Conservation (phyloP, 257 asterid genomes). For the Gentiana dahurica region DNA sequence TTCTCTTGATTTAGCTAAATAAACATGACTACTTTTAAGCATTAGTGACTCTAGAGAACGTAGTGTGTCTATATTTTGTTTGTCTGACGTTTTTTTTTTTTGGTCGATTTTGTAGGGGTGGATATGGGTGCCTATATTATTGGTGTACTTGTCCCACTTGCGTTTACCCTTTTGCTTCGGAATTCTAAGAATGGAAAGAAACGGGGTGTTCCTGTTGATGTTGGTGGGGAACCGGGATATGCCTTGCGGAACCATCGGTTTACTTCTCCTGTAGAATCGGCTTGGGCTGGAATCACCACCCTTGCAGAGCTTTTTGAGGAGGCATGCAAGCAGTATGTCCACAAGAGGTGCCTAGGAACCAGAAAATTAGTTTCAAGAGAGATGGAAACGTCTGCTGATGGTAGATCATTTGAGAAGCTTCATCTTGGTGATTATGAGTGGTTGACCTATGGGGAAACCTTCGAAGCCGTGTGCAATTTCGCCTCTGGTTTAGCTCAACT, state of each 20-base stretch:
- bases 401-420: constrained; percentile 90
- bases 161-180: constrained; percentile 52
- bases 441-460: constrained; percentile 73
- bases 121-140: constrained; percentile 67
- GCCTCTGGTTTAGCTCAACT: constrained; percentile 80
- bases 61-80: neutral
- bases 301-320: constrained; percentile 92
- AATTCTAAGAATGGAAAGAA: constrained; percentile 49
- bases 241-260: constrained; percentile 64
- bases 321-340: constrained; percentile 45
- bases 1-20: neutral
- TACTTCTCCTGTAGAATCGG: constrained; percentile 61
- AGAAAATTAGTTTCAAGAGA: constrained; percentile 63
- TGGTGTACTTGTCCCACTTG: constrained; percentile 69
- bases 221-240: constrained; percentile 73
- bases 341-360: constrained; percentile 63
- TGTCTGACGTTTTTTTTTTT: constrained; percentile 5
- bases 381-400: constrained; percentile 47
- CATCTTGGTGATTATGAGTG: constrained; percentile 94
- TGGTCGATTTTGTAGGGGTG: constrained; percentile 3
- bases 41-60: too few relatives aligned
- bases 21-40: too few relatives aligned
- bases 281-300: constrained; percentile 92
- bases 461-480: constrained; percentile 68
- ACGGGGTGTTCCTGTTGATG: constrained; percentile 66